Evolutionary conservation across 2,329 filamentous ascomycete genomes (phyloP).

Genomic region (Aureobasidium sp.): DNA sequence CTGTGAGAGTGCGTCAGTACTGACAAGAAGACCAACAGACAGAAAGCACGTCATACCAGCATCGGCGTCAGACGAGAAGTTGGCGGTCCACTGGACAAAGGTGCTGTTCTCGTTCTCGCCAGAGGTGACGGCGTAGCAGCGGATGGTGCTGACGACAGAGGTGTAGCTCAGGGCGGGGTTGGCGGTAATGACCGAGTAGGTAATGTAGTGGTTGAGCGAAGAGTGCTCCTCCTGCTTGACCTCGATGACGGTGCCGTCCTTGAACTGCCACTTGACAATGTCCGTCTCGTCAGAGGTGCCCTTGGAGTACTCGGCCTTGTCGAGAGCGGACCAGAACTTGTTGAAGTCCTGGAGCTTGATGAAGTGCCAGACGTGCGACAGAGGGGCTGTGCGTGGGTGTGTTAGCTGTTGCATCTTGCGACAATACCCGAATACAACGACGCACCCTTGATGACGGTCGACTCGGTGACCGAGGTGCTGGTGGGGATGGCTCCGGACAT

Average conservation of each 20-base stretch:
- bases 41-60: conserved; percentile 45
- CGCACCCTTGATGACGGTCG: conserved; percentile 53
- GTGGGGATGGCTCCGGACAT: conserved; percentile 48
- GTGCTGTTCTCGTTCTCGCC: conserved; percentile 58
- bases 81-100: conserved; percentile 61
- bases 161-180: conserved; percentile 60
- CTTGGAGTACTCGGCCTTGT: conserved; percentile 57
- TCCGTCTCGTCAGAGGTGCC: conserved; percentile 56
- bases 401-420: background rate
- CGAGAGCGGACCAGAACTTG: conserved; percentile 60
- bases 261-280: conserved; percentile 63
- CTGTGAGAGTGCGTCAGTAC: conserved; percentile 32
- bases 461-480: conserved; percentile 59
- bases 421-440: background rate
- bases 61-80: conserved; percentile 65
- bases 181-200: conserved; percentile 63
- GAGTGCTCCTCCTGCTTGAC: conserved; percentile 73
- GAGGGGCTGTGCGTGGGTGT: conserved; percentile 39
- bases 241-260: conserved; percentile 60
- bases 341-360: conserved; percentile 66
- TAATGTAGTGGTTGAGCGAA: conserved; percentile 67
- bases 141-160: conserved; percentile 59
- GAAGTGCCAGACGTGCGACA: conserved; percentile 63
- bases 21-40: too few species aligned
- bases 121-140: conserved; percentile 58